Evolutionary conservation across 208 protist species (phyloP), one percentile per base, ranked within the genome.

Genomic region (Crithidia acanthocephali): DNA sequence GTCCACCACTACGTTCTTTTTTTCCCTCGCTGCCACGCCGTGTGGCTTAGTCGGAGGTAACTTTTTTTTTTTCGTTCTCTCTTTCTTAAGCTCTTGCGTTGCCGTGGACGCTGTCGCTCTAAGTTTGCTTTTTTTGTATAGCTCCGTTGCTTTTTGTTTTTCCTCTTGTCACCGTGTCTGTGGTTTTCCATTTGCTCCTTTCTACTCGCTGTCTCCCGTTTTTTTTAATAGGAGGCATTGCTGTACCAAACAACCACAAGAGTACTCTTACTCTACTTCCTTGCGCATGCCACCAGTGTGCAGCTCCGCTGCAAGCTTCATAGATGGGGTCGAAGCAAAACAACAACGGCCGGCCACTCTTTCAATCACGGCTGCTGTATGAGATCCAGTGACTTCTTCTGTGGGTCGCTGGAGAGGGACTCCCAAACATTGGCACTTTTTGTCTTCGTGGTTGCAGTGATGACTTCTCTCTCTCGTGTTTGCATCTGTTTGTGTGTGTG

Each of bases 111-210:
- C n/a, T n/a, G 11, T 40, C 8, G 35, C 35, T 11, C 5, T 40
- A 40, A 40, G 11, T 40, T 40, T 11, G 11, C 5, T 40, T 40
- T 13, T 72, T 48, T 23, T 63, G 35, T 40, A 22, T 69, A 48
- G 30, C 25, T 57, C 48, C 10, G 44, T 65, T 73, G 60, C 68
- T 22, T 63, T 11, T 32, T 70, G 22, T 33, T 57, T 45, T 62
- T 45, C 48, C 66, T 60, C 23, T 60, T 51, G n/a, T n/a, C n/a
- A n/a, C n/a, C n/a, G n/a, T 73, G 60, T 59, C 2, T 63, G 8
- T 32, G 60, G 22, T 33, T 57, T 45, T 62, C 28, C 48, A 51
- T 60, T 42, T 79, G 18, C 61, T 67, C 20, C 22, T 30, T 67
- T 59, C 11, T 40, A 40, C 35, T 40, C 35, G 35, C 35, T 40